Conservation (phyloP, 2,329 filamentous ascomycete species). For the Colletotrichum sp. region DNA sequence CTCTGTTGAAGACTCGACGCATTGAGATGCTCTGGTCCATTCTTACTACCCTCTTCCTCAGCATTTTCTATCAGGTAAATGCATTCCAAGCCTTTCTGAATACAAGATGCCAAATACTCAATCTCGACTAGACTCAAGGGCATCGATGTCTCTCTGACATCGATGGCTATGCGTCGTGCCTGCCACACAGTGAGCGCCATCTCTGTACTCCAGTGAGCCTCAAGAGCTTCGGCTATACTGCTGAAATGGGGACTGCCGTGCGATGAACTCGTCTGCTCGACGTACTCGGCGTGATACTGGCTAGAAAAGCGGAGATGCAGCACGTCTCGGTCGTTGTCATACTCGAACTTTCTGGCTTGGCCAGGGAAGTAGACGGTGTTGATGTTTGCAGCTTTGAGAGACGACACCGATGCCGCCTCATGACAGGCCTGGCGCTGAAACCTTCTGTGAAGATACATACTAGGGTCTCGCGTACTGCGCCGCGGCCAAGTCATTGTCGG, state of each 20-base stretch:
- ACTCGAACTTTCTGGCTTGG: slow-evolving; percentile 22
- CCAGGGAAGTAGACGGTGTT: slow-evolving; percentile 30
- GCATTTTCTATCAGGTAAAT: slow-evolving; percentile 34
- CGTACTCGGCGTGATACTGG: not conserved
- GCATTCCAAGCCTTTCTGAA: slow-evolving; percentile 31
- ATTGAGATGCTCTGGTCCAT: slow-evolving; percentile 3
- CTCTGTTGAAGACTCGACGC: slow-evolving; percentile 21
- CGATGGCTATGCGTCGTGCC: slow-evolving; percentile 30
- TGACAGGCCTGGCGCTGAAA: slow-evolving; percentile 9
- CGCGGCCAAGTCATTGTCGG: not conserved
- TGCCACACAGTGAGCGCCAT: slow-evolving; percentile 27
- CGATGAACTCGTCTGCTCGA: not conserved
- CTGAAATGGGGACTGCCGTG: not conserved
- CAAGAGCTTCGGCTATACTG: slow-evolving; percentile 23
- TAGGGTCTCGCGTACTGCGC: not conserved
- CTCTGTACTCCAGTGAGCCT: slow-evolving; percentile 31
- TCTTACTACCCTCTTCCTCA: slow-evolving; percentile 12
- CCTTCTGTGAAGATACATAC: not conserved
- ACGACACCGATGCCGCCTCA: not conserved
- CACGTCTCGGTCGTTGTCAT: slow-evolving; percentile 28
- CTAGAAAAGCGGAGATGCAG: slow-evolving; percentile 30
- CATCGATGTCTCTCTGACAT: slow-evolving; percentile 28
- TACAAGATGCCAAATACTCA: slow-evolving; percentile 30
- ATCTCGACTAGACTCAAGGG: slow-evolving; percentile 27
- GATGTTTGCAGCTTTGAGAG: not conserved